Evolutionary conservation across 2,329 filamentous ascomycete species (phyloP).

Genomic region (Camillea tinctor): DNA sequence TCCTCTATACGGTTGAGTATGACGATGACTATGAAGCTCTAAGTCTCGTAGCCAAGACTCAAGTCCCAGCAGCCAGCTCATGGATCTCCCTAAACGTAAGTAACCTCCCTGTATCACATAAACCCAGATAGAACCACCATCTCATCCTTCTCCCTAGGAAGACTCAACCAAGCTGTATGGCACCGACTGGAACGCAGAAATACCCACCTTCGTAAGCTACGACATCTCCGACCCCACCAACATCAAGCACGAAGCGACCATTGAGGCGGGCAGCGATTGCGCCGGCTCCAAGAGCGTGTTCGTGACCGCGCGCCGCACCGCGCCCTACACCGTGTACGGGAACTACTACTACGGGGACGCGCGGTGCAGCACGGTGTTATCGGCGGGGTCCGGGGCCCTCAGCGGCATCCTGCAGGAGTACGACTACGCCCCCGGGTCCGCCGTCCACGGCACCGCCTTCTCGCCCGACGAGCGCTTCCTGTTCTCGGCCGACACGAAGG

Average conservation of each 20-base stretch:
- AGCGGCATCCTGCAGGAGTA: slow-evolving; percentile 43
- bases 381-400: slow-evolving; percentile 40
- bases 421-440: slow-evolving; percentile 41
- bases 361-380: slow-evolving; percentile 35
- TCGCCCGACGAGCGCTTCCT: slow-evolving; percentile 43
- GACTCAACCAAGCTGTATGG: slow-evolving; percentile 33
- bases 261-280: slow-evolving; percentile 19
- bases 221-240: slow-evolving; percentile 20
- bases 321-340: slow-evolving; percentile 31
- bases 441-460: slow-evolving; percentile 48
- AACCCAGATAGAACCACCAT: slow-evolving; percentile 4
- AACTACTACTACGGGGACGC: slow-evolving; percentile 27
- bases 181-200: slow-evolving; percentile 22
- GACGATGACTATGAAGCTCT: slow-evolving; percentile 27
- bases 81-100: slow-evolving; percentile 34
- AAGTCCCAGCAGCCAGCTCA: slow-evolving; percentile 21
- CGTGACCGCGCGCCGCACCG: slow-evolving; percentile 17
- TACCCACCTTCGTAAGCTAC: slow-evolving; percentile 29
- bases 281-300: slow-evolving; percentile 25
- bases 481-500: slow-evolving; percentile 47
- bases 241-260: slow-evolving; percentile 18
- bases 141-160: slow-evolving; percentile 24
- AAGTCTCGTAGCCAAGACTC: slow-evolving; percentile 19
- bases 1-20: slow-evolving; percentile 32
- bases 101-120: neutral